phyloP scores from a whole-genome alignment of 129 eudicot genomes.

The Apium graveolens region DNA sequence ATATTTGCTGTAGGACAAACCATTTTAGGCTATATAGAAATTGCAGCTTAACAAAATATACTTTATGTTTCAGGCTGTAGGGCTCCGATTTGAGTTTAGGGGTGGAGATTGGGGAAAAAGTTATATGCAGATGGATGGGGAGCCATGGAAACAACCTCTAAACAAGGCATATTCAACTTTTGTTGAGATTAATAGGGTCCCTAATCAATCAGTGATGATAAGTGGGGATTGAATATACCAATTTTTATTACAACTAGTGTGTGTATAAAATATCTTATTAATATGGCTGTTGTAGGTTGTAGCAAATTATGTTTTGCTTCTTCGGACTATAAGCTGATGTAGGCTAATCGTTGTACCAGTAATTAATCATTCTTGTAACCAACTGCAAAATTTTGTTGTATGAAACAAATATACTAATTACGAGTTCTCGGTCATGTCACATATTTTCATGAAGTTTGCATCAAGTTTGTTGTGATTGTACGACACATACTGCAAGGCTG shows the following conservation, averaged over 20 bases:
- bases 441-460: background rate
- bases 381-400: background rate
- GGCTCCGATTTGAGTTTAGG: slow-evolving; percentile 62
- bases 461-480: background rate
- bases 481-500: background rate
- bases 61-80: slow-evolving; percentile 42
- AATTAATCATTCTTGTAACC: background rate
- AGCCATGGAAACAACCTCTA: slow-evolving; percentile 91
- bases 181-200: slow-evolving; percentile 63
- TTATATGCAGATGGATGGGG: slow-evolving; percentile 86
- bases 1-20: background rate
- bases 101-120: slow-evolving; percentile 81
- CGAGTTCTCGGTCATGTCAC: background rate
- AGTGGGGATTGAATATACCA: slow-evolving; percentile 28
- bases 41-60: background rate
- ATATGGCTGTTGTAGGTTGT: background rate
- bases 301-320: background rate
- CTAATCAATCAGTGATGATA: slow-evolving; percentile 61
- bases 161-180: slow-evolving; percentile 61
- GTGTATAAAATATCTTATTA: background rate
- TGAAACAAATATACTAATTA: background rate
- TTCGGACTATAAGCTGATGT: background rate
- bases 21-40: background rate
- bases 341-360: background rate
- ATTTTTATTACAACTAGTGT: background rate